Conservation (phyloP, 371 early-diverging fungal genomes). For the Rhizomucor miehei region DNA sequence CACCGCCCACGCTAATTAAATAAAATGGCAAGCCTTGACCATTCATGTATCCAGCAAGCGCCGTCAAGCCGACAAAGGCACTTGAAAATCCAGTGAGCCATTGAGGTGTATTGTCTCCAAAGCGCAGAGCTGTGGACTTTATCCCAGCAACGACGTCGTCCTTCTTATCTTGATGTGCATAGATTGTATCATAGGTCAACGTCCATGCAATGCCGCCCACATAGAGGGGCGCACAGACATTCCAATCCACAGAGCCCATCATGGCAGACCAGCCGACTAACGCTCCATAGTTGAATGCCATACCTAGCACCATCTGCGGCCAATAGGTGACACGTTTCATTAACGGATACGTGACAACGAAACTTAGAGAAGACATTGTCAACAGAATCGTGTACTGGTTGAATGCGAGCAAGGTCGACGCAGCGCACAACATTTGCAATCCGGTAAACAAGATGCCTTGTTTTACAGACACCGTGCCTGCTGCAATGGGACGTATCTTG, state of each 20-base stretch:
- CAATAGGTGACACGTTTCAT: conserved; percentile 96
- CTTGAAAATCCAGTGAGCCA: conserved; percentile 76
- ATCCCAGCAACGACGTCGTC: conserved; percentile 87
- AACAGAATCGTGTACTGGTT: conserved; percentile 77
- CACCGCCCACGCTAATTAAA: conserved; percentile 69
- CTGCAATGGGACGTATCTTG: conserved; percentile 79
- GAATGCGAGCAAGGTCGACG: conserved; percentile 76
- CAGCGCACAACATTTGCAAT: conserved; percentile 73
- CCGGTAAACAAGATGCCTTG: conserved; percentile 83
- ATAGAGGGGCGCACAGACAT: conserved; percentile 82
- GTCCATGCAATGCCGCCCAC: conserved; percentile 91
- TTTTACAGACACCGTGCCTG: conserved; percentile 66
- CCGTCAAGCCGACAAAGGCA: conserved; percentile 64
- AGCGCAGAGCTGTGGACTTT: conserved; percentile 89
- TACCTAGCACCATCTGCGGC: conserved; percentile 89
- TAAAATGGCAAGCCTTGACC: conserved; percentile 76
- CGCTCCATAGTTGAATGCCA: conserved; percentile 95
- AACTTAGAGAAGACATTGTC: conserved; percentile 78
- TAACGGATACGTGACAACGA: conserved; percentile 86
- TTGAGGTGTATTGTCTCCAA: conserved; percentile 72
- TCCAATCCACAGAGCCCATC: conserved; percentile 65
- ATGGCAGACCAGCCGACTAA: conserved; percentile 94
- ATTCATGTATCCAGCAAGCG: conserved; percentile 77
- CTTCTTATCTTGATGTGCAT: conserved; percentile 92
- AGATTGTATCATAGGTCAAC: conserved; percentile 94